Percentiles rank a stretch among this genome's conserved stretches.
Evolutionary conservation across 306 rosid genomes (phyloP).

Genomic region (Vicia villosa): DNA sequence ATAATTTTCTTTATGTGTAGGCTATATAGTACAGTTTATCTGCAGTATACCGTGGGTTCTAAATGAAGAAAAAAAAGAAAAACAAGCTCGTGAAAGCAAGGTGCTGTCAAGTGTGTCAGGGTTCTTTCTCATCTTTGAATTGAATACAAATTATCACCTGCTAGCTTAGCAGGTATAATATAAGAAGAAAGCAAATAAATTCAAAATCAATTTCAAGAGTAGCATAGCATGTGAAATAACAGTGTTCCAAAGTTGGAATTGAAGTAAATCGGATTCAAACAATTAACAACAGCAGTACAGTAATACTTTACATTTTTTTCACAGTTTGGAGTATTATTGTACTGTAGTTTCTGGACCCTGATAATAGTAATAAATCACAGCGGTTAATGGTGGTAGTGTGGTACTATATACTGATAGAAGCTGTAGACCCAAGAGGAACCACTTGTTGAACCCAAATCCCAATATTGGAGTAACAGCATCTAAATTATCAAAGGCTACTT

Average conservation of each 20-base stretch:
- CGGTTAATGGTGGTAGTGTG: constrained; percentile 18
- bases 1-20: constrained; percentile 1
- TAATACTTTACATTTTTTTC: neutral
- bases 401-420: constrained; percentile 5
- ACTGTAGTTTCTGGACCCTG: constrained; percentile 12
- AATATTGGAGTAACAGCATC: constrained; percentile 26
- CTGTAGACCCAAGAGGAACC: constrained; percentile 12
- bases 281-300: neutral
- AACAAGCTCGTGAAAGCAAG: constrained; percentile 33
- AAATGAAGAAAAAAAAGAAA: constrained; percentile 28
- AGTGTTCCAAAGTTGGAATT: neutral
- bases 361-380: constrained; percentile 22
- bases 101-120: constrained; percentile 29
- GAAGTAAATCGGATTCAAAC: constrained; percentile 6
- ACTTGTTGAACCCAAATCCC: constrained; percentile 36
- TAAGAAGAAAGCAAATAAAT: constrained; percentile 8
- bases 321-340: constrained; percentile 9
- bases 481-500: constrained; percentile 15
- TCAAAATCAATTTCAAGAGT: neutral
- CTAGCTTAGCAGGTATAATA: neutral
- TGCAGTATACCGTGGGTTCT: constrained; percentile 28
- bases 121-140: constrained; percentile 3
- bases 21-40: neutral
- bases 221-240: constrained; percentile 23
- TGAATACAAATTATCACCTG: neutral